A percentile compares a stretch with the other conserved stretches of the same genome.
Conservation (phyloP, 1,284 basidiomycete genomes). For the Cryptococcus sp. region DNA sequence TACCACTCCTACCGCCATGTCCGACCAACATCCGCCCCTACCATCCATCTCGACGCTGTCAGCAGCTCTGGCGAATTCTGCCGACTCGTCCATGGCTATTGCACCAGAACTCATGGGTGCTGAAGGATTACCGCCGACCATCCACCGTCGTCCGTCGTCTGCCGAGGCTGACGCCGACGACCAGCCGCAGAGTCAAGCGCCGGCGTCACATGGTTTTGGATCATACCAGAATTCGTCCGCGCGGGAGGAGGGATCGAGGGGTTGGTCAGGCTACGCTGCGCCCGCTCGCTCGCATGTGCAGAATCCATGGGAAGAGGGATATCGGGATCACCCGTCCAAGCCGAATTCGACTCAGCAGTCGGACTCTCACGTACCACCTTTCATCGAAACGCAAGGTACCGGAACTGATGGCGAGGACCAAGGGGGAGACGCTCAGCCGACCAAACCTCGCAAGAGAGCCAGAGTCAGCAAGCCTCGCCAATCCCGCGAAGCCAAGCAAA, state of each 20-base stretch:
- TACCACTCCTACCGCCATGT: conserved; percentile 6
- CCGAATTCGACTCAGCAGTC: conserved; percentile 1
- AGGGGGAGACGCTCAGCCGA: conserved; percentile 7
- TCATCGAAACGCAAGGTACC: neutral
- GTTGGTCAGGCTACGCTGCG: neutral
- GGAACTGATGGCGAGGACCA: neutral
- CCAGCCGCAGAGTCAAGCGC: neutral
- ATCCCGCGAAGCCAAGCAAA: conserved; percentile 10
- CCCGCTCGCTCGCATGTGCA: neutral
- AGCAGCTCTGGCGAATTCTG: conserved; percentile 11
- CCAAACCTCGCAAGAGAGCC: conserved; percentile 23
- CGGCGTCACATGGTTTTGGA: conserved; percentile 3
- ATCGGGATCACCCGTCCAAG: conserved; percentile 16
- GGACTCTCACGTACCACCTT: neutral
- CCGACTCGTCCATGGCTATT: conserved; percentile 16
- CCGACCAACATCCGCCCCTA: conserved; percentile 8
- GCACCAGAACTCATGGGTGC: conserved; percentile 30
- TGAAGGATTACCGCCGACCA: conserved; percentile 15
- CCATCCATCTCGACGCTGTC: conserved; percentile 21
- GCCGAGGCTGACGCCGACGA: neutral
- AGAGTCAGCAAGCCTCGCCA: conserved; percentile 21
- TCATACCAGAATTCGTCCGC: conserved; percentile 22
- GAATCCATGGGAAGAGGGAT: conserved; percentile 29
- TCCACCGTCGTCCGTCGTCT: conserved; percentile 11
- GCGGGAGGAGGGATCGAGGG: conserved; percentile 11